These are phyloP conservation scores for Cyclotella cryptica DNA, from an alignment of 108 stramenopile genomes.

Conservation along the genomic window DNA sequence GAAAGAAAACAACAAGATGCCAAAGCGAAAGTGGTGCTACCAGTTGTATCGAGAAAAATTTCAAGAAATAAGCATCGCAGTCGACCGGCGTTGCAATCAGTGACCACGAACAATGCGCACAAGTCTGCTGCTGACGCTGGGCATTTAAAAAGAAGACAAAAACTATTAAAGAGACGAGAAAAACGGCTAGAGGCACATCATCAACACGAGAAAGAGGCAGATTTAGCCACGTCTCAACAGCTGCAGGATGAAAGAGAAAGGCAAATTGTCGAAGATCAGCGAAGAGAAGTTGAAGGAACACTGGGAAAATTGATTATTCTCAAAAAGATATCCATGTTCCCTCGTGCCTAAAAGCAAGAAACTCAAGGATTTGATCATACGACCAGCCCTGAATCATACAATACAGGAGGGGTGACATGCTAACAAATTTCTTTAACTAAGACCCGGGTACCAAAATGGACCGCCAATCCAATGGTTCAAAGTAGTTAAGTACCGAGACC, in stretches of 20 bases:
- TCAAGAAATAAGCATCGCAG: background rate
- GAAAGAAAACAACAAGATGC: background rate
- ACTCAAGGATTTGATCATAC: too few species aligned
- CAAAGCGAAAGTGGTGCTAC: slow-evolving; percentile 20
- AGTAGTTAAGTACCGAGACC: too few species aligned
- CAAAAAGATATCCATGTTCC: too few species aligned
- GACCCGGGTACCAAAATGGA: too few species aligned
- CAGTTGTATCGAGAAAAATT: slow-evolving; percentile 6
- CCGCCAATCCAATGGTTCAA: too few species aligned
- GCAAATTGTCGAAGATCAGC: background rate
- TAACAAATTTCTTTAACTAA: too few species aligned
- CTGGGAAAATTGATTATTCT: too few species aligned
- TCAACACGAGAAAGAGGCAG: slow-evolving; percentile 13
- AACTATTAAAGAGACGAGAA: slow-evolving; percentile 16
- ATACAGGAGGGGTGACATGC: too few species aligned
- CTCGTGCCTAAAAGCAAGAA: too few species aligned
- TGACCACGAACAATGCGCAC: slow-evolving; percentile 8
- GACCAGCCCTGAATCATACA: too few species aligned
- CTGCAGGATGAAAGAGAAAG: background rate
- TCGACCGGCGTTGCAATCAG: background rate
- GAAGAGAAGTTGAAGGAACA: background rate
- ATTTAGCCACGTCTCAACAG: background rate
- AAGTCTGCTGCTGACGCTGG: background rate
- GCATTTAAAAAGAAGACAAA: slow-evolving; percentile 4
- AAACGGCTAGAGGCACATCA: slow-evolving; percentile 12